Conservation (phyloP, 129 eudicot species). For the Centrapalus pauciflorus region DNA sequence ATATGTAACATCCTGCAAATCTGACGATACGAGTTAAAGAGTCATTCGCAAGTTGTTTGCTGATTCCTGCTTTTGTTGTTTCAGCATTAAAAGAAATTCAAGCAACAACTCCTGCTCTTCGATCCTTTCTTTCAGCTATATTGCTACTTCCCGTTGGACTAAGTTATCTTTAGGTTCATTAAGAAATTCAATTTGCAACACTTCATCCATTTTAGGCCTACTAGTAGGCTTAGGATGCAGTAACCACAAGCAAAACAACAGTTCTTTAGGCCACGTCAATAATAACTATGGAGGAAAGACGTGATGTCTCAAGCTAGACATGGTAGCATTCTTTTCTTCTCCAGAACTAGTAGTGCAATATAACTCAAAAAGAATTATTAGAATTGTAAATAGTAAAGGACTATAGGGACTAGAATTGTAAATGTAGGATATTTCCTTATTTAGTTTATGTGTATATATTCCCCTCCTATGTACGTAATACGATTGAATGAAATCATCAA, state of each 20-base stretch:
- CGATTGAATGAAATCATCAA: no score
- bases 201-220: conserved; percentile 80
- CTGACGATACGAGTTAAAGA: conserved; percentile 70
- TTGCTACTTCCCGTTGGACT: conserved; percentile 56
- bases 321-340: conserved; percentile 78
- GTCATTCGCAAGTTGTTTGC: conserved; percentile 53
- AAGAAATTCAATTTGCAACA: conserved; percentile 68
- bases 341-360: conserved; percentile 68
- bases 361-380: no score
- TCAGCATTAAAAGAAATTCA: conserved; percentile 61
- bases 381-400: no score
- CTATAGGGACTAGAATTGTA: no score
- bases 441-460: no score
- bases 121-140: conserved; percentile 62
- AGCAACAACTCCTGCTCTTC: conserved; percentile 83
- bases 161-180: conserved; percentile 57
- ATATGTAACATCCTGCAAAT: conserved; percentile 65
- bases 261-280: conserved; percentile 96
- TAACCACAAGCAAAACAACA: conserved; percentile 94
- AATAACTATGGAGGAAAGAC: conserved; percentile 92
- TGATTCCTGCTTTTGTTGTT: conserved; percentile 71
- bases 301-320: conserved; percentile 82
- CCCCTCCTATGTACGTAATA: no score
- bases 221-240: conserved; percentile 88
- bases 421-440: no score